phyloP scores from a whole-genome alignment of 176 grass and related monocot species.

The Rhynchospora breviuscula region DNA sequence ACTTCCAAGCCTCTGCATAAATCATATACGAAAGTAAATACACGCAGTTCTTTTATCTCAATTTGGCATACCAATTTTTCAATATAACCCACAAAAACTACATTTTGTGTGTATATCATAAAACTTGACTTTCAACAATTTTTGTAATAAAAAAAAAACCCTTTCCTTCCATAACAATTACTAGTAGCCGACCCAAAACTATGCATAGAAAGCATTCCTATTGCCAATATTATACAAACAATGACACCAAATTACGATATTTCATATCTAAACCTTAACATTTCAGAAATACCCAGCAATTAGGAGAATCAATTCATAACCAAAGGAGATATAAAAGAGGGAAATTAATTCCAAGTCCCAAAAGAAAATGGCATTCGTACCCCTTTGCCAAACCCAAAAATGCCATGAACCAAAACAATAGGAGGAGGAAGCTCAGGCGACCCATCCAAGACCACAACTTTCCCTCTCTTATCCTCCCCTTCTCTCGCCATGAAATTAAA shows the following conservation, averaged over 20 bases:
- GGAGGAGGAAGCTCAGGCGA: conserved; percentile 48
- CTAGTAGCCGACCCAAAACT: background rate
- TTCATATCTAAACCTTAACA: background rate
- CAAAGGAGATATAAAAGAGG: no score
- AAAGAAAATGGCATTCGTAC: conserved; percentile 24
- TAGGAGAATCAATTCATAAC: background rate
- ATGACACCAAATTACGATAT: background rate
- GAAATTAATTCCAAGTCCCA: background rate
- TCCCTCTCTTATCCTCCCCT: conserved; percentile 26
- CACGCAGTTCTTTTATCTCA: background rate
- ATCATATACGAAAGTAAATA: background rate
- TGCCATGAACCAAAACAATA: conserved; percentile 92
- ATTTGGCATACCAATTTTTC: background rate
- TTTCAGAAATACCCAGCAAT: background rate
- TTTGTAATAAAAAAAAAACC: background rate
- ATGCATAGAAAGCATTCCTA: background rate
- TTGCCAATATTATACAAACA: background rate
- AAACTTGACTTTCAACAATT: background rate
- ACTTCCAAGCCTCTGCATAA: conserved; percentile 68
- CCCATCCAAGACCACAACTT: conserved; percentile 42
- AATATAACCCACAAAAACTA: background rate
- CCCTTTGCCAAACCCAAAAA: conserved; percentile 98
- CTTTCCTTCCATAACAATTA: background rate
- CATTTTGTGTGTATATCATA: background rate
- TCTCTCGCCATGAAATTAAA: conserved; percentile 41